Evolutionary conservation across 2,329 filamentous ascomycete genomes (phyloP).

Genomic region (Dactylonectria macrodidyma): DNA sequence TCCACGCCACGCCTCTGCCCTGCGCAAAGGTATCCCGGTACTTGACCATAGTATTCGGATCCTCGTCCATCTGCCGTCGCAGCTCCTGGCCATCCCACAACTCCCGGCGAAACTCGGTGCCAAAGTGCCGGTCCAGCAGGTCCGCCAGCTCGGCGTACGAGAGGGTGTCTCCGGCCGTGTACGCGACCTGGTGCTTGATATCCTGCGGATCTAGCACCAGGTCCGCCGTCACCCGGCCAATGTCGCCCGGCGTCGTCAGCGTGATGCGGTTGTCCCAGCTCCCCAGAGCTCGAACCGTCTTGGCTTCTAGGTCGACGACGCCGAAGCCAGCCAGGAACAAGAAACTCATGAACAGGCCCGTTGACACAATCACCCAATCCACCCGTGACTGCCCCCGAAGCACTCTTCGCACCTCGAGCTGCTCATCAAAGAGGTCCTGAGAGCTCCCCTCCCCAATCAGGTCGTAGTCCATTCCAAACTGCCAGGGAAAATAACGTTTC

Average conservation of each 20-base stretch:
- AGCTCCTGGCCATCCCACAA: conserved; percentile 64
- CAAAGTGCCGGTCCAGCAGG: conserved; percentile 62
- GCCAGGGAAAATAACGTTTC: conserved; percentile 76
- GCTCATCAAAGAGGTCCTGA: conserved; percentile 79
- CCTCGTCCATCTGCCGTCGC: conserved; percentile 59
- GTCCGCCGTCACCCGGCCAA: conserved; percentile 72
- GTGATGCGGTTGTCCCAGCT: conserved; percentile 75
- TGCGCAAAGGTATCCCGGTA: conserved; percentile 74
- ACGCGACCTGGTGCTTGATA: conserved; percentile 63
- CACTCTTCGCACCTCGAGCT: conserved; percentile 70
- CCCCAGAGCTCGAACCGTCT: conserved; percentile 68
- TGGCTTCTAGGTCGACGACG: conserved; percentile 65
- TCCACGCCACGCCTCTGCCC: conserved; percentile 73
- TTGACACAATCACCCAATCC: conserved; percentile 77
- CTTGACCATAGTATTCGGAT: conserved; percentile 68
- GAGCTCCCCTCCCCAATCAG: conserved; percentile 69
- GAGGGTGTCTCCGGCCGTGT: conserved; percentile 74
- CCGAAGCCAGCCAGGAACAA: conserved; percentile 76
- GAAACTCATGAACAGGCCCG: conserved; percentile 80
- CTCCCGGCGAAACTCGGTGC: conserved; percentile 60
- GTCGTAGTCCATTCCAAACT: conserved; percentile 82
- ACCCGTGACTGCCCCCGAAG: conserved; percentile 64
- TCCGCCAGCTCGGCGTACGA: conserved; percentile 69
- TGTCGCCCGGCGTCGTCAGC: conserved; percentile 74
- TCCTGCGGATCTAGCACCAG: conserved; percentile 62